Conservation (phyloP, 2,329 filamentous ascomycete genomes). For the Penicillium sp. region DNA sequence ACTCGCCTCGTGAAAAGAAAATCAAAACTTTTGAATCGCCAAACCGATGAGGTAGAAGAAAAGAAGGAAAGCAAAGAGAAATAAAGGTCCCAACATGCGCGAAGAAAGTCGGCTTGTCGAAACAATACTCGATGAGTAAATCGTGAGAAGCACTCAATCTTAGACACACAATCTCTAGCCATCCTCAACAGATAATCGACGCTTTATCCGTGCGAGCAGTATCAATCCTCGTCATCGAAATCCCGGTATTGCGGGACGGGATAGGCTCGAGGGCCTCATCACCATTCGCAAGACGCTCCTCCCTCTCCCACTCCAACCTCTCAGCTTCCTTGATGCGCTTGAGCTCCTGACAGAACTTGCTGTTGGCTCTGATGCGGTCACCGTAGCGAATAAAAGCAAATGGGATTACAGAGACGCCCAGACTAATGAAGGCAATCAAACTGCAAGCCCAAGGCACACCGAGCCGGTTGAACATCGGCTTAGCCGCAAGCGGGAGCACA, state of each 20-base stretch:
- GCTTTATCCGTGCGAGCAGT: constrained; percentile 24
- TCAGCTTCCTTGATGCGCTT: constrained; percentile 38
- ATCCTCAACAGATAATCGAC: constrained; percentile 21
- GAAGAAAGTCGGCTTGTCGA: neutral
- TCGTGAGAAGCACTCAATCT: neutral
- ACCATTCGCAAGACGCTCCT: constrained; percentile 10
- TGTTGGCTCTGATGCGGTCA: constrained; percentile 40
- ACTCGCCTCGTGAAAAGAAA: constrained; percentile 3
- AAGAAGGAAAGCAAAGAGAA: neutral
- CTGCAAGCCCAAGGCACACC: constrained; percentile 47
- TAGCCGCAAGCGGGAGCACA: constrained; percentile 57
- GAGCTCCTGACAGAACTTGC: constrained; percentile 45
- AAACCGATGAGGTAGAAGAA: neutral
- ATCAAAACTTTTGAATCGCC: constrained; percentile 7
- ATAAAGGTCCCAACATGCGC: neutral
- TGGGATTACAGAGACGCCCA: constrained; percentile 42
- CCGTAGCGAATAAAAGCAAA: constrained; percentile 47
- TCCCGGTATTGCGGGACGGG: constrained; percentile 13
- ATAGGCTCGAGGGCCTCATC: constrained; percentile 13
- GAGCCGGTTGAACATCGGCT: constrained; percentile 44
- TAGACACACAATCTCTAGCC: neutral
- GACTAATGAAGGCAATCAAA: constrained; percentile 42
- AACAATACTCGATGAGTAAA: neutral
- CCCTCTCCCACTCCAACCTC: constrained; percentile 22
- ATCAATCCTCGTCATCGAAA: constrained; percentile 19